Evolutionary conservation across 192 early-diverging fungal species (phyloP).

Genomic region (Chytriomyces hyalinus): DNA sequence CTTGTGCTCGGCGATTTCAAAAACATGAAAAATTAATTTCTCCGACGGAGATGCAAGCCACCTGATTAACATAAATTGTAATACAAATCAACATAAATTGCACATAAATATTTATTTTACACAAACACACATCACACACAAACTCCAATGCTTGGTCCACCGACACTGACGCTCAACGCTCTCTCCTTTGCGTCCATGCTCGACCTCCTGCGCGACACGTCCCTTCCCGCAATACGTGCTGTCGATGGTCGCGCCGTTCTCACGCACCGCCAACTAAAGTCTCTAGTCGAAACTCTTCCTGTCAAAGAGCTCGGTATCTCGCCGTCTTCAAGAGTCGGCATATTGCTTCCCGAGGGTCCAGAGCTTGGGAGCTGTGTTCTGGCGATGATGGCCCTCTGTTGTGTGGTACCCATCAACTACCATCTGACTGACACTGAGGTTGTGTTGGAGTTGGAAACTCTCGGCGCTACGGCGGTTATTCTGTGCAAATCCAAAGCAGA

Average conservation of each 20-base stretch:
- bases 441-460: slow-evolving; percentile 34
- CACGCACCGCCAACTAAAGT: slow-evolving; percentile 5
- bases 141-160: neutral
- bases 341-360: slow-evolving; percentile 50
- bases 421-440: slow-evolving; percentile 41
- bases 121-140: too few species aligned
- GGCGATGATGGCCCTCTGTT: slow-evolving; percentile 42
- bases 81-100: too few species aligned
- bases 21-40: too few species aligned
- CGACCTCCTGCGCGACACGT: slow-evolving; percentile 37
- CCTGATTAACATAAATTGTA: too few species aligned
- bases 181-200: slow-evolving; percentile 38
- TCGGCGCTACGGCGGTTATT: slow-evolving; percentile 40
- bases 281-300: slow-evolving; percentile 19
- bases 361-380: slow-evolving; percentile 42
- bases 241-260: slow-evolving; percentile 14
- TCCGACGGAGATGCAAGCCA: too few species aligned
- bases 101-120: too few species aligned
- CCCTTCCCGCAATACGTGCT: slow-evolving; percentile 35
- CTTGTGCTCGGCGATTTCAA: too few species aligned
- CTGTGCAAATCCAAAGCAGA: slow-evolving; percentile 1
- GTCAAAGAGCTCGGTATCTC: neutral
- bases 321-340: slow-evolving; percentile 26
- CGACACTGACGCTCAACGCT: neutral
- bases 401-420: slow-evolving; percentile 47